Evolutionary conservation across 306 rosid genomes (phyloP).

Genomic region (Casuarina equisetifolia): DNA sequence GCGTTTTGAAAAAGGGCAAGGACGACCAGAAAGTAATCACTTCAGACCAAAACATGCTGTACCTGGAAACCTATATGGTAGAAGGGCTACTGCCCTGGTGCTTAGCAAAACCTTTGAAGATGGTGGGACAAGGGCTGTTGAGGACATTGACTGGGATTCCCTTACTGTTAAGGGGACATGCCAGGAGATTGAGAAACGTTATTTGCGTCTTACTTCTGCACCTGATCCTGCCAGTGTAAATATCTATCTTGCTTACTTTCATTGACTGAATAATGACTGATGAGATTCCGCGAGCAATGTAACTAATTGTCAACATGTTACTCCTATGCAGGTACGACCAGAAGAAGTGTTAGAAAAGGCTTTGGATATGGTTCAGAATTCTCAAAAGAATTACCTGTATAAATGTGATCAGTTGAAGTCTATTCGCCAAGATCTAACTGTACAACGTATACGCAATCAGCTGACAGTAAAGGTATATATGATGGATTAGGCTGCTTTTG

Average conservation of each 20-base stretch:
- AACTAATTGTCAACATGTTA: constrained; percentile 11
- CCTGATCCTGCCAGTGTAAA: constrained; percentile 94
- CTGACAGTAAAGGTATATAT: constrained; percentile 83
- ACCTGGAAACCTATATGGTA: constrained; percentile 62
- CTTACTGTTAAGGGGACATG: constrained; percentile 97
- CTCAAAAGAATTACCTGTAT: constrained; percentile 86
- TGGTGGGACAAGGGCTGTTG: constrained; percentile 82
- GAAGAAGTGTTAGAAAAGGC: constrained; percentile 94
- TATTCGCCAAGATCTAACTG: constrained; percentile 97
- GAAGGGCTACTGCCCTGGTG: constrained; percentile 80
- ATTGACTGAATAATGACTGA: background rate
- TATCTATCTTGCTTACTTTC: constrained; percentile 8
- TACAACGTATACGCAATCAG: constrained; percentile 81
- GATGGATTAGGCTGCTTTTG: constrained; percentile 24
- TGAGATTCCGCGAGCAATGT: background rate
- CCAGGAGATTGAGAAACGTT: constrained; percentile 94
- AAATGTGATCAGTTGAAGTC: constrained; percentile 98
- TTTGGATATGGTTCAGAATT: constrained; percentile 76
- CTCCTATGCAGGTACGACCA: constrained; percentile 85
- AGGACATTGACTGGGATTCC: constrained; percentile 99
- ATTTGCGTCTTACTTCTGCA: constrained; percentile 96
- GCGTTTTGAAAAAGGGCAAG: constrained; percentile 87
- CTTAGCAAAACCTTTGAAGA: constrained; percentile 78
- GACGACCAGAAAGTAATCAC: constrained; percentile 58
- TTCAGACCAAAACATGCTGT: constrained; percentile 58